Conservation (phyloP, 2,329 filamentous ascomycete species). For the Hypoxylon sp. region DNA sequence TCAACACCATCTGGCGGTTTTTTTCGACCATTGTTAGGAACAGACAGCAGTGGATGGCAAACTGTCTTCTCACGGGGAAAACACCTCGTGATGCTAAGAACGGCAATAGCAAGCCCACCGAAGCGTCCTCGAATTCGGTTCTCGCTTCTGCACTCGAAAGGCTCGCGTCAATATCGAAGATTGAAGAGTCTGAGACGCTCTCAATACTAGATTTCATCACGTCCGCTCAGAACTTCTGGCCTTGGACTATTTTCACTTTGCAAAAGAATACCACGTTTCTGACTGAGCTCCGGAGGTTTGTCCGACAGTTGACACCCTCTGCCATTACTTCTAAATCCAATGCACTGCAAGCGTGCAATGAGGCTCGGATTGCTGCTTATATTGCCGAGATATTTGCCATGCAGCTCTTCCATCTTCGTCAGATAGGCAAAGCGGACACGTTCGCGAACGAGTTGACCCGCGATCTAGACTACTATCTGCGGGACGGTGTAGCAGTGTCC, state of each 20-base stretch:
- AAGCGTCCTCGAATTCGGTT: conserved; percentile 70
- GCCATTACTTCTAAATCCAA: conserved; percentile 66
- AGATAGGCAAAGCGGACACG: conserved; percentile 73
- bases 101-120: conserved; percentile 63
- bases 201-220: conserved; percentile 89
- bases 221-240: conserved; percentile 92
- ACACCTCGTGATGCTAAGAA: conserved; percentile 82
- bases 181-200: conserved; percentile 75
- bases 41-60: conserved; percentile 95
- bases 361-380: conserved; percentile 81
- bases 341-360: conserved; percentile 68
- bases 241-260: conserved; percentile 88
- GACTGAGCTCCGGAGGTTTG: conserved; percentile 76
- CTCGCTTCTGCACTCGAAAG: conserved; percentile 79
- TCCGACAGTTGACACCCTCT: conserved; percentile 68
- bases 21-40: conserved; percentile 88
- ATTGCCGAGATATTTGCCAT: conserved; percentile 91
- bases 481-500: conserved; percentile 81
- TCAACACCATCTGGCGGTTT: conserved; percentile 83
- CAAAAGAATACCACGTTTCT: conserved; percentile 81
- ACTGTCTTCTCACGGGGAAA: conserved; percentile 89
- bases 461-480: conserved; percentile 82
- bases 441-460: conserved; percentile 79
- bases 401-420: conserved; percentile 87
- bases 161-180: conserved; percentile 72